phyloP scores from a whole-genome alignment of 2,329 filamentous ascomycete genomes.

The Fusarium falciforme region DNA sequence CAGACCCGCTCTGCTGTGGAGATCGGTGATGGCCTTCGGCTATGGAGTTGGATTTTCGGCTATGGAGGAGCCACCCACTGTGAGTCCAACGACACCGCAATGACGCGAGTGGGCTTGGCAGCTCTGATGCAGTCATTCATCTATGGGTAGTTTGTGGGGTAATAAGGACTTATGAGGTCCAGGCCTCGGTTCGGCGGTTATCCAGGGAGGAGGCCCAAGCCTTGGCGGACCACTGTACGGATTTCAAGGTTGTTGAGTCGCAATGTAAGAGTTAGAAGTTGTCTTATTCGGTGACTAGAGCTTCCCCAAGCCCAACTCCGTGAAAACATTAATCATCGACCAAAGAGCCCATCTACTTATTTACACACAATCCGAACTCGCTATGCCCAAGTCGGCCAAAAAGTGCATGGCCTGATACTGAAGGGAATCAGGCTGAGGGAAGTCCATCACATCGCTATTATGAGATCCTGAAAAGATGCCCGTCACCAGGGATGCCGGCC shows the following conservation, averaged over 20 bases:
- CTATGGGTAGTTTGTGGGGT: neutral
- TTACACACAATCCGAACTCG: neutral
- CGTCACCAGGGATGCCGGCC: conserved; percentile 4
- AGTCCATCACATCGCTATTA: neutral
- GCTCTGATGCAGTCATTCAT: neutral
- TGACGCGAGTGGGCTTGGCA: neutral
- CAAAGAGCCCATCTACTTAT: neutral
- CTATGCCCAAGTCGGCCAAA: conserved; percentile 15
- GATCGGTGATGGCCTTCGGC: neutral
- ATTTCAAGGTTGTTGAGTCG: neutral
- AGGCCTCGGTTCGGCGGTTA: neutral
- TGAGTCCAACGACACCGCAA: neutral
- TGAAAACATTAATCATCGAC: neutral
- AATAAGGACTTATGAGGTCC: neutral
- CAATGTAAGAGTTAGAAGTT: neutral
- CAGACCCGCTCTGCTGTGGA: neutral
- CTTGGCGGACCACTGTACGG: neutral
- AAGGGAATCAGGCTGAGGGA: conserved; percentile 15
- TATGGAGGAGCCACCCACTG: neutral
- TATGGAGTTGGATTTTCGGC: neutral
- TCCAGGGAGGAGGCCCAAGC: neutral
- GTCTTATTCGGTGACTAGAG: neutral
- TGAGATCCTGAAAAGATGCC: conserved; percentile 5
- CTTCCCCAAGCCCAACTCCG: neutral
- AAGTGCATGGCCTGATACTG: conserved; percentile 29